Evolutionary conservation across 176 grass and related monocot genomes (phyloP), one percentile per base, ranked within the genome.

Genomic region (Cymbopogon citratus): DNA sequence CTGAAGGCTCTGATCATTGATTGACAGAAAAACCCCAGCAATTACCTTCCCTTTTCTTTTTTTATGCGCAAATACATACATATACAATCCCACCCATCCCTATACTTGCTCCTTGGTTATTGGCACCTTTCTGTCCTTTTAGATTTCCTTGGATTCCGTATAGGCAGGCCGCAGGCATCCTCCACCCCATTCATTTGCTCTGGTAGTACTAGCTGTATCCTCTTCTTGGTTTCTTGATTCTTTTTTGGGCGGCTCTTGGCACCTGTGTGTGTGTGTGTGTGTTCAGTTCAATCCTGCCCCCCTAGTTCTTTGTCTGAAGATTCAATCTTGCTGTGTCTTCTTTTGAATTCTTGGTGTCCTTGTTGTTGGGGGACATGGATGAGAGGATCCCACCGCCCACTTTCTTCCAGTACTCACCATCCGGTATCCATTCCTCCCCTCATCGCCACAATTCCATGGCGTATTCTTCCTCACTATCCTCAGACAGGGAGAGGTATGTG

Each of bases 321-420:
- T 81, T 71, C 78, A 66, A 65, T 77, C 71, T 56, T 89, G 63
- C 31, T 33, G 31, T 4, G 82, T 33, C 70, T 75, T 40, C 19
- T 13, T 65, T 56, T 57, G 43, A 65, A 56, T 77, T 85, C 44
- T 59, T 85, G 23, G 9, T 70, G 18, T 56, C 41, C 5, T 6
- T 38, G 66, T 38, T 63, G 82, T 56, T 71, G 28, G 71, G 31
- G 62, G 69, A 63, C 66, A 98, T 98, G 95, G 92, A 93, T 66
- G 95, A 98, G 79, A 93, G 92, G 85, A 90, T 90, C 49, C 90
- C 84, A 15, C 85, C 79, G 54, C 81, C 87, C 77, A 62, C 76
- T 80, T 98, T 93, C 87, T 95, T 93, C 88, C 92, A 91, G 81
- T 87, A 87, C 66, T 94, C 91, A 7, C 91, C 91, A 35, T 97